These are phyloP conservation scores for Oryza australiensis DNA, from an alignment of 176 grass and related monocot species.

Conservation along the genomic window DNA sequence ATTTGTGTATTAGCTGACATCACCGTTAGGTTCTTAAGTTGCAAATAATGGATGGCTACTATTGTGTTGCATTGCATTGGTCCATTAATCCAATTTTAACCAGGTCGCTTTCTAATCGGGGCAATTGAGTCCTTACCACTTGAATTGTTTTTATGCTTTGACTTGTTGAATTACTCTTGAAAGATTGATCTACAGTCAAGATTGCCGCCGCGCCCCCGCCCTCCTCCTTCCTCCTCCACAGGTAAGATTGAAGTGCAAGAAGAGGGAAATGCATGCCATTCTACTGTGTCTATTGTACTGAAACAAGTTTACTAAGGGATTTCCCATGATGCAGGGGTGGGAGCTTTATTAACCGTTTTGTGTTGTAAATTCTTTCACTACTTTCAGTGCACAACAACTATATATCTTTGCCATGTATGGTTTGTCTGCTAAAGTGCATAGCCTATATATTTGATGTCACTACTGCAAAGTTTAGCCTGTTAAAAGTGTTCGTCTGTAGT, in stretches of 20 bases:
- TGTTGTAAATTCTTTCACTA: background rate
- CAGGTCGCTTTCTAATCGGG: background rate
- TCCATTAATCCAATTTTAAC: background rate
- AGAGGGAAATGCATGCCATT: too few species aligned
- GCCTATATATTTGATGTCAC: background rate
- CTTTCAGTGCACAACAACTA: too few species aligned
- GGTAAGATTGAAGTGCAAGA: too few species aligned
- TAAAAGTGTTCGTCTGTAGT: conserved; percentile 21
- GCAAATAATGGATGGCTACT: background rate
- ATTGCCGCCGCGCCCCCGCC: too few species aligned
- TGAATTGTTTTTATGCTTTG: background rate
- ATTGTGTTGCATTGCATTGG: background rate
- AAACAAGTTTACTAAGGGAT: background rate
- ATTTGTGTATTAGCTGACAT: background rate
- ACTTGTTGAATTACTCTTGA: background rate
- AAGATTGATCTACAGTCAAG: background rate
- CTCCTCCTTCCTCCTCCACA: too few species aligned
- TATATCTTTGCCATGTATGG: conserved; percentile 23
- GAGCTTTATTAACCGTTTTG: background rate
- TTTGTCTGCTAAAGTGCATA: conserved; percentile 43
- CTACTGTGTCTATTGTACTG: too few species aligned
- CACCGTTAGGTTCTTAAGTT: too few species aligned
- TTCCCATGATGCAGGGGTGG: too few species aligned
- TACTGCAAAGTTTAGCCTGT: background rate
- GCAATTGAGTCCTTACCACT: background rate